phyloP scores from a whole-genome alignment of 768 basidiomycete genomes.

The Pluteus cervinus region DNA sequence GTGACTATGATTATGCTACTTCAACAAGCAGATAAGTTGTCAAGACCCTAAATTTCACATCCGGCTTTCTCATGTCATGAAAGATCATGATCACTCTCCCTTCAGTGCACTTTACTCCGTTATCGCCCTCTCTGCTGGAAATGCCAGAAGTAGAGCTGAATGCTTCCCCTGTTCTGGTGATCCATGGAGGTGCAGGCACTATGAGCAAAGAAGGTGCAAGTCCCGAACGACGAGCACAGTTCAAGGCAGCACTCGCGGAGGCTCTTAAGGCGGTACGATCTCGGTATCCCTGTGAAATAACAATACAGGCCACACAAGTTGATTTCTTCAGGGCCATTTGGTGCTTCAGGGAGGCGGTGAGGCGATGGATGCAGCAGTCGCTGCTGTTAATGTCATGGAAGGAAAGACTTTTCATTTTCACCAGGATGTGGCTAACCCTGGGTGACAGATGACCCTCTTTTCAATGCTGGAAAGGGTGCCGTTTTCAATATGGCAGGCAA shows the following conservation, averaged over 20 bases:
- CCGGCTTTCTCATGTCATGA: background rate
- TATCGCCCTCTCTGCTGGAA: slow-evolving; percentile 11
- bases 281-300: background rate
- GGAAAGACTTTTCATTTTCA: slow-evolving; percentile 28
- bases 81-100: slow-evolving; percentile 3
- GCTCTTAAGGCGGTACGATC: slow-evolving; percentile 43
- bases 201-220: slow-evolving; percentile 54
- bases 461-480: slow-evolving; percentile 77
- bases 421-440: background rate
- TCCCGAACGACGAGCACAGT: slow-evolving; percentile 51
- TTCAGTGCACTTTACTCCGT: slow-evolving; percentile 11
- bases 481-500: slow-evolving; percentile 81
- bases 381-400: slow-evolving; percentile 71
- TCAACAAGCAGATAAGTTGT: background rate
- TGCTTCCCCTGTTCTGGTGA: slow-evolving; percentile 59
- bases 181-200: slow-evolving; percentile 79
- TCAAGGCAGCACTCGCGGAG: slow-evolving; percentile 45
- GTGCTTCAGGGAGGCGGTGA: slow-evolving; percentile 65
- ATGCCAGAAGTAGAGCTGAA: slow-evolving; percentile 11
- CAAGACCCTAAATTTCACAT: too few species aligned
- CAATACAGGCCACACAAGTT: too few species aligned
- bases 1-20: slow-evolving; percentile 38
- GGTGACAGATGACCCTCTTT: slow-evolving; percentile 60
- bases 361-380: slow-evolving; percentile 77
- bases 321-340: slow-evolving; percentile 42